phyloP scores from a whole-genome alignment of 2,329 filamentous ascomycete species.

The Fusarium nygamai region DNA sequence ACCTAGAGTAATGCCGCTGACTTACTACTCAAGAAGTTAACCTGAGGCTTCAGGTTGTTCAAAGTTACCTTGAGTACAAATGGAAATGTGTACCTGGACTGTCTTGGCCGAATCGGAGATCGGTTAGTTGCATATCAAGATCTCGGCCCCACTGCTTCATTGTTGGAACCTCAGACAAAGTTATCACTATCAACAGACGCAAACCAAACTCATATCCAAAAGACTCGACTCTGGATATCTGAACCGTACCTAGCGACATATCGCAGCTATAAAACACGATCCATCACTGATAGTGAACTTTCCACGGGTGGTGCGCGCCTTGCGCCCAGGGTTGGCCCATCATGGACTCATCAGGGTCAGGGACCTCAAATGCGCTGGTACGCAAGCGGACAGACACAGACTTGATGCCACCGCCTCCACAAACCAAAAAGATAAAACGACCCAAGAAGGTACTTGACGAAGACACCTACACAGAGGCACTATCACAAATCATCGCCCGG shows the following conservation, averaged over 20 bases:
- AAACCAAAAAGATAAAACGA: conserved; percentile 88
- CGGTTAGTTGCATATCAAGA: conserved; percentile 41
- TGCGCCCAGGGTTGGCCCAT: neutral
- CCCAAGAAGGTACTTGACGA: conserved; percentile 90
- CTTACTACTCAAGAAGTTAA: neutral
- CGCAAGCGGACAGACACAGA: conserved; percentile 76
- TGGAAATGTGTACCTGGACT: neutral
- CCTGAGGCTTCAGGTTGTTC: neutral
- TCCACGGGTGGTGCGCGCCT: neutral
- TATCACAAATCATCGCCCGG: conserved; percentile 93
- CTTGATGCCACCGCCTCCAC: conserved; percentile 86
- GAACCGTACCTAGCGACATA: neutral
- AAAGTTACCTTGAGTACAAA: neutral
- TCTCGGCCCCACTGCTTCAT: conserved; percentile 20
- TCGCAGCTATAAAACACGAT: neutral
- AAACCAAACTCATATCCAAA: neutral
- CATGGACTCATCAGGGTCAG: conserved; percentile 50
- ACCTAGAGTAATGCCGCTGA: neutral
- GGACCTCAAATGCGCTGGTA: conserved; percentile 67
- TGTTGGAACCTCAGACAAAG: neutral
- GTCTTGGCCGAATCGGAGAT: neutral
- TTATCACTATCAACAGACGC: neutral
- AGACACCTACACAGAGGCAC: conserved; percentile 88
- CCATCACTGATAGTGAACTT: neutral
- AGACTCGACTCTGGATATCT: neutral